Evolutionary conservation across 495 filamentous ascomycete species (phyloP).

Genomic region (Penicillium bialowiezense): DNA sequence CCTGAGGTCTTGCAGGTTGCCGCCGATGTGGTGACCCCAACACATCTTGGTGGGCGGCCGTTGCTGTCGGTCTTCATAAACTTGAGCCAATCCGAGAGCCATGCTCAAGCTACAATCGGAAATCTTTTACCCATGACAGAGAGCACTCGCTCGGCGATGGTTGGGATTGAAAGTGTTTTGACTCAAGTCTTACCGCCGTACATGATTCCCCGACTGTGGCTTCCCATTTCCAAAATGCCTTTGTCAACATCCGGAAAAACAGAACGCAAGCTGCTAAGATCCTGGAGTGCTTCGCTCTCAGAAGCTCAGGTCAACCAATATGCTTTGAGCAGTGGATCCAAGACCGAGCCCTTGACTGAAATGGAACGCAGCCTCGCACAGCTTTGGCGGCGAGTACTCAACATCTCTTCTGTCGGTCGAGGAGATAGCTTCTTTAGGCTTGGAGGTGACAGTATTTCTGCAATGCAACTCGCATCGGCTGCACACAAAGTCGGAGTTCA

Average conservation of each 20-base stretch:
- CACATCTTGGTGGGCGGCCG: not conserved
- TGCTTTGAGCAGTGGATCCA: too few relatives aligned
- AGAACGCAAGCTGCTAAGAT: not conserved
- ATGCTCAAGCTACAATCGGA: too few relatives aligned
- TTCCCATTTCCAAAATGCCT: not conserved
- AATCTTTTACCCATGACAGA: not conserved
- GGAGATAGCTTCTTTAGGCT: not conserved
- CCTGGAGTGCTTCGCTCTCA: not conserved
- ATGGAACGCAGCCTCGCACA: too few relatives aligned
- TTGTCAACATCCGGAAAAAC: not conserved
- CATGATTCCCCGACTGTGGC: not conserved
- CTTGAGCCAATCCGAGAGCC: not conserved
- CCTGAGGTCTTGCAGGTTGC: too few relatives aligned
- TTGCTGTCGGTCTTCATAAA: not conserved
- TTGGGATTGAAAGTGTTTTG: not conserved
- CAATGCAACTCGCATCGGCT: too few relatives aligned
- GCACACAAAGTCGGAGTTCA: too few relatives aligned
- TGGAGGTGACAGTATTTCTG: not conserved
- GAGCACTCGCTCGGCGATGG: not conserved
- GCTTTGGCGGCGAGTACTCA: too few relatives aligned
- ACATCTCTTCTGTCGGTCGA: too few relatives aligned
- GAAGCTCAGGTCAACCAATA: too few relatives aligned
- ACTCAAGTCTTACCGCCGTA: not conserved
- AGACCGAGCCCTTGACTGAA: too few relatives aligned
- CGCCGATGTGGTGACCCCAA: not conserved